phyloP scores from a whole-genome alignment of 768 basidiomycete genomes.

The Lentinula sp. region DNA sequence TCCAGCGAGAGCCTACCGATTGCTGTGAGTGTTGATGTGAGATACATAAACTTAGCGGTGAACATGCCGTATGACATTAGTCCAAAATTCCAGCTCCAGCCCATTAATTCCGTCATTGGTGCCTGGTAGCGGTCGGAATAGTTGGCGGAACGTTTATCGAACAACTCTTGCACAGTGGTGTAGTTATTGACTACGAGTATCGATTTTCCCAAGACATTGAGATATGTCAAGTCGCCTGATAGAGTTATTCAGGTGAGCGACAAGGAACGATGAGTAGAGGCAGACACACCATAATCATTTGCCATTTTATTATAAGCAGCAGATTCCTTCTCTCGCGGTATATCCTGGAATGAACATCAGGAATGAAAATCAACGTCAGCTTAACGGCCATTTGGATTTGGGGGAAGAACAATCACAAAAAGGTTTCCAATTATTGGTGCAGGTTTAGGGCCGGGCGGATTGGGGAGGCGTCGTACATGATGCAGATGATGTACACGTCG shows the following conservation, averaged over 20 bases:
- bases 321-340: slow-evolving; percentile 27
- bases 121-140: slow-evolving; percentile 48
- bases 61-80: slow-evolving; percentile 45
- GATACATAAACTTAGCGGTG: too few relatives aligned
- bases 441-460: slow-evolving; percentile 50
- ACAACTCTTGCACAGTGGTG: slow-evolving; percentile 42
- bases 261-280: background rate
- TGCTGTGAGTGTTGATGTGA: background rate
- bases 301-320: slow-evolving; percentile 33
- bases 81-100: slow-evolving; percentile 45
- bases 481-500: background rate
- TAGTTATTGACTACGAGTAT: slow-evolving; percentile 42
- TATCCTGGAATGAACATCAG: slow-evolving; percentile 12
- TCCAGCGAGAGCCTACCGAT: slow-evolving; percentile 45
- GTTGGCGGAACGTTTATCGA: slow-evolving; percentile 49
- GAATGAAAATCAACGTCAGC: too few relatives aligned
- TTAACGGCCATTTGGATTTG: slow-evolving; percentile 4
- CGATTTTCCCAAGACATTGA: slow-evolving; percentile 43
- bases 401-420: slow-evolving; percentile 27
- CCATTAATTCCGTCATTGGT: slow-evolving; percentile 46
- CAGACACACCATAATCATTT: slow-evolving; percentile 30
- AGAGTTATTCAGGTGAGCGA: background rate
- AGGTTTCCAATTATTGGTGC: slow-evolving; percentile 52
- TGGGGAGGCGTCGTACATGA: slow-evolving; percentile 22
- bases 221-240: slow-evolving; percentile 48